phyloP scores from a whole-genome alignment of 1,139 yeast genomes.

The Nakaseomyces glabratus region DNA sequence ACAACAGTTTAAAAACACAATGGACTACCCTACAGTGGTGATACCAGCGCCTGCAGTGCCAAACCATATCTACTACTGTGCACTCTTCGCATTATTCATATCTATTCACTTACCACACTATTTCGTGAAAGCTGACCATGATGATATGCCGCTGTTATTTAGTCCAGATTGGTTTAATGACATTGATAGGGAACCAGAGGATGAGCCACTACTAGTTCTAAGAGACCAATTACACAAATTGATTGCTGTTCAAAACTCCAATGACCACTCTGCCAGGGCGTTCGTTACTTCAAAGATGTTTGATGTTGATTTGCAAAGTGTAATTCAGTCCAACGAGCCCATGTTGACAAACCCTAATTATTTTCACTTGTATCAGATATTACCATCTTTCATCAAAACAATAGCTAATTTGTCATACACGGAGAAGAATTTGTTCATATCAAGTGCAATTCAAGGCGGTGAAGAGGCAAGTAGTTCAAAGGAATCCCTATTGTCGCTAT shows the following conservation, averaged over 20 bases:
- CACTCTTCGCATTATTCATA: conserved; percentile 22
- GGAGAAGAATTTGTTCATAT: conserved; percentile 17
- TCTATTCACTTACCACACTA: conserved; percentile 20
- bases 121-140: conserved; percentile 17
- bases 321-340: conserved; percentile 24
- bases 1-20: conserved; percentile 10
- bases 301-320: conserved; percentile 22
- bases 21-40: conserved; percentile 21
- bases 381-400: conserved; percentile 25
- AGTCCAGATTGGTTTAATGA: conserved; percentile 21
- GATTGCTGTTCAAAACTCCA: conserved; percentile 17
- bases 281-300: conserved; percentile 20
- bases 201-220: conserved; percentile 18
- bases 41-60: conserved; percentile 21
- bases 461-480: conserved; percentile 11
- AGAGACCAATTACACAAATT: conserved; percentile 25
- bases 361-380: conserved; percentile 24
- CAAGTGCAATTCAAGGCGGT: conserved; percentile 24
- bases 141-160: conserved; percentile 17
- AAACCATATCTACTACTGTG: conserved; percentile 24
- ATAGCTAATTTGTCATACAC: conserved; percentile 18
- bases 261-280: conserved; percentile 10
- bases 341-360: conserved; percentile 14
- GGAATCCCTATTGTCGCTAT: conserved; percentile 21
- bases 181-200: conserved; percentile 7